These are phyloP conservation scores for Keithomyces neogunnii DNA, from an alignment of 2,329 filamentous ascomycete genomes.

Conservation along the genomic window DNA sequence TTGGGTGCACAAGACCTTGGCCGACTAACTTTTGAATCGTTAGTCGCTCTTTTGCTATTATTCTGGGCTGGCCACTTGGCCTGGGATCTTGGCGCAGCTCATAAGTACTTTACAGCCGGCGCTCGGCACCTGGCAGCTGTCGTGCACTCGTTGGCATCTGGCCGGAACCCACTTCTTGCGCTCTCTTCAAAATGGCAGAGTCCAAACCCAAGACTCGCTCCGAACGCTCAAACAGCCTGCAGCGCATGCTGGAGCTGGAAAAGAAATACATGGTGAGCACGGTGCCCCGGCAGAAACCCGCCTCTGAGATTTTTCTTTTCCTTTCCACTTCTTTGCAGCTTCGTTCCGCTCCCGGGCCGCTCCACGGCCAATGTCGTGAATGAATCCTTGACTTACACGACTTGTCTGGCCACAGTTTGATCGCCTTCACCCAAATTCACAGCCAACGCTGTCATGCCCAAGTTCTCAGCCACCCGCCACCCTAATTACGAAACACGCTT, in stretches of 20 bases:
- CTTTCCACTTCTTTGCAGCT: not conserved
- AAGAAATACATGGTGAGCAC: slow-evolving; percentile 46
- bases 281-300: not conserved
- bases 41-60: no score
- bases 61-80: no score
- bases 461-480: not conserved
- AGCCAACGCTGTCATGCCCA: slow-evolving; percentile 1
- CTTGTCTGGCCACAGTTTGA: slow-evolving; percentile 11
- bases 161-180: not conserved
- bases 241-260: slow-evolving; percentile 52
- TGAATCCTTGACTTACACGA: not conserved
- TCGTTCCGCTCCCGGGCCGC: not conserved
- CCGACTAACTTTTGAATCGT: no score
- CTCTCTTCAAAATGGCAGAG: not conserved
- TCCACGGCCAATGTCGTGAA: not conserved
- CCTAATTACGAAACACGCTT: not conserved
- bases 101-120: not conserved
- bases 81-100: not conserved
- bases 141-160: not conserved
- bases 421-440: slow-evolving; percentile 9
- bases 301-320: not conserved
- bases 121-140: not conserved
- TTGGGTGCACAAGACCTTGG: no score
- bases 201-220: slow-evolving; percentile 10
- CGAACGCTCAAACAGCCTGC: slow-evolving; percentile 38